phyloP scores from a whole-genome alignment of 2,329 filamentous ascomycete species.

The Colletotrichum filicis region DNA sequence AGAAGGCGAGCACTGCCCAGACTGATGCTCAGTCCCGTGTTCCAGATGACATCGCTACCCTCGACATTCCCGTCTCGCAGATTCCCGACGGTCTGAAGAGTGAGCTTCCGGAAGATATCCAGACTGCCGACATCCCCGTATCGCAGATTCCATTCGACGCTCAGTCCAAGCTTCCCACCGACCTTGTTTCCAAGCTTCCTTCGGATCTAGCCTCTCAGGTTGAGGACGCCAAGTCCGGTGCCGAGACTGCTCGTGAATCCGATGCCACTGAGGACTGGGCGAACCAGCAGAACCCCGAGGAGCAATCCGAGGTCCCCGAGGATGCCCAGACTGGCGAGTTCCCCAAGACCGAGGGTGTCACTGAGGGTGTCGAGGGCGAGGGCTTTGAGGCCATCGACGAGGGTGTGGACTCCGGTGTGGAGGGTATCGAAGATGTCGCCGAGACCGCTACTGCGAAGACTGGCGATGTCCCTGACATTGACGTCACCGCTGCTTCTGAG shows the following conservation, averaged over 20 bases:
- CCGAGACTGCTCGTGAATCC: background rate
- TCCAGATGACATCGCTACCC: slow-evolving; percentile 19
- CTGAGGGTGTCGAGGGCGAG: background rate
- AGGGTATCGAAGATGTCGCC: background rate
- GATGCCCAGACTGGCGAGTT: slow-evolving; percentile 16
- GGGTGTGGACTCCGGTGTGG: background rate
- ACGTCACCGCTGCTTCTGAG: slow-evolving; percentile 1
- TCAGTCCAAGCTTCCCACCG: slow-evolving; percentile 25
- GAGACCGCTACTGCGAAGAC: slow-evolving; percentile 8
- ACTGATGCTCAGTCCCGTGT: background rate
- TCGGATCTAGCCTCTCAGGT: slow-evolving; percentile 8
- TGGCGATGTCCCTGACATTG: slow-evolving; percentile 10
- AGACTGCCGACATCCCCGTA: slow-evolving; percentile 33
- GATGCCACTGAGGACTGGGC: slow-evolving; percentile 11
- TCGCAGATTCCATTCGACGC: slow-evolving; percentile 29
- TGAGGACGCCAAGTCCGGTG: slow-evolving; percentile 2
- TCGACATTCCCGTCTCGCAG: slow-evolving; percentile 29
- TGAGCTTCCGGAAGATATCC: slow-evolving; percentile 33
- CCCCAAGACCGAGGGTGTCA: background rate
- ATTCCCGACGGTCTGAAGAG: slow-evolving; percentile 26
- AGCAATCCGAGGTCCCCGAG: slow-evolving; percentile 13
- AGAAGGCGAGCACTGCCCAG: slow-evolving; percentile 9
- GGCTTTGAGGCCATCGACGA: background rate
- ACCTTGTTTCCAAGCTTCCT: slow-evolving; percentile 22
- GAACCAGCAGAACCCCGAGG: slow-evolving; percentile 27